phyloP scores from a whole-genome alignment of 108 stramenopile species.

The Conticribra guillardii region DNA sequence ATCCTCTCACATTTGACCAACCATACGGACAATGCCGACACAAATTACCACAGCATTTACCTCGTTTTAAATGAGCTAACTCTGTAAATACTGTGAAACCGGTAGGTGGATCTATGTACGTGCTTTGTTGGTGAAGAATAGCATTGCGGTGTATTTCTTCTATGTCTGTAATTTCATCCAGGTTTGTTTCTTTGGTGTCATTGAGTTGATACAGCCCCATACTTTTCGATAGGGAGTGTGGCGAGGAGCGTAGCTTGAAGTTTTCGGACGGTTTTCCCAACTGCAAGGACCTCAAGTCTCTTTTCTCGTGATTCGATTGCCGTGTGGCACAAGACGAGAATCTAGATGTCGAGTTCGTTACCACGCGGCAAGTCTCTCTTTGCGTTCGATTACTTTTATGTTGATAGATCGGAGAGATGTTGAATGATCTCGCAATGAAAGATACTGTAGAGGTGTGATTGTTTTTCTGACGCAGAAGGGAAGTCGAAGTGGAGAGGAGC shows the following conservation, averaged over 20 bases:
- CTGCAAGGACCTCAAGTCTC: not conserved
- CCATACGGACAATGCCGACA: conserved; percentile 96
- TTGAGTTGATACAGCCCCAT: not conserved
- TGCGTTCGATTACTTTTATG: no score
- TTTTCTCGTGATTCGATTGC: not conserved
- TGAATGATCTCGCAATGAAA: not conserved
- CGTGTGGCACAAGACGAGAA: not conserved
- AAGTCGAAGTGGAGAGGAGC: not conserved
- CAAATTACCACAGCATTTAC: conserved; percentile 91
- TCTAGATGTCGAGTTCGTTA: no score
- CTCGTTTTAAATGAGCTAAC: conserved; percentile 79
- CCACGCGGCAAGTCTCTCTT: no score
- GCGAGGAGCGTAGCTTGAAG: not conserved
- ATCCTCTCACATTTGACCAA: conserved; percentile 71
- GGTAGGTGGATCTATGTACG: conserved; percentile 89
- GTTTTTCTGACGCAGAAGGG: not conserved
- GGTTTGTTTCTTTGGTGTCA: not conserved
- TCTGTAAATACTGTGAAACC: conserved; percentile 91
- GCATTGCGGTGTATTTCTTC: conserved; percentile 77
- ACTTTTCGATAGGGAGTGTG: not conserved
- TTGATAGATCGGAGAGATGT: not conserved
- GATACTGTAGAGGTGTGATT: not conserved
- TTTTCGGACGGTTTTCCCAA: not conserved
- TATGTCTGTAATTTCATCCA: conserved; percentile 54
- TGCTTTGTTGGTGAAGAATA: conserved; percentile 51